A percentile compares a stretch with the other conserved stretches of the same genome.
Evolutionary conservation across 2,329 filamentous ascomycete species (phyloP).

Genomic region (Hysterium pulicare): DNA sequence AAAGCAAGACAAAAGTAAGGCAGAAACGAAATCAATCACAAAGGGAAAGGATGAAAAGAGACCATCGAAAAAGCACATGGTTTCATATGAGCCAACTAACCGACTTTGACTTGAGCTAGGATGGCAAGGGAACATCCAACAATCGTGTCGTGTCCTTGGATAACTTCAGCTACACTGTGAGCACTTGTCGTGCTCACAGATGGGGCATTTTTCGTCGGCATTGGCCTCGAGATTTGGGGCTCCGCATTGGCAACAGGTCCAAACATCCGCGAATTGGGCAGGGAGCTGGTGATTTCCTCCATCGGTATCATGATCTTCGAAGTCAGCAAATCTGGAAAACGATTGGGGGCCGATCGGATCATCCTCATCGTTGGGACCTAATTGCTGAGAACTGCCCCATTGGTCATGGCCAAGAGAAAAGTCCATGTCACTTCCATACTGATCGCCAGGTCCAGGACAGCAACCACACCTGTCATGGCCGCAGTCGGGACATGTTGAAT

Average conservation of each 20-base stretch:
- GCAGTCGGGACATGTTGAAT: neutral
- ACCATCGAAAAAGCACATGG: neutral
- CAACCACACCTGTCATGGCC: neutral
- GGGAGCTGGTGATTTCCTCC: too few species aligned
- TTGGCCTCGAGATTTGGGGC: neutral
- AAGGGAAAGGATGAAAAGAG: neutral
- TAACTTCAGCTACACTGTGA: neutral
- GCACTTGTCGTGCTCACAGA: constrained; percentile 1
- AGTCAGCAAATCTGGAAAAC: too few species aligned
- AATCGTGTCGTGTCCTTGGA: neutral
- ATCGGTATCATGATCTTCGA: too few species aligned
- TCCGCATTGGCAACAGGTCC: too few species aligned
- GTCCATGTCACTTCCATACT: too few species aligned
- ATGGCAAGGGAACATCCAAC: too few species aligned
- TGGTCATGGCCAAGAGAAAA: too few species aligned
- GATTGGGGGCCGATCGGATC: too few species aligned
- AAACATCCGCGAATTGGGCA: too few species aligned
- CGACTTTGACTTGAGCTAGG: neutral
- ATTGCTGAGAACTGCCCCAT: too few species aligned
- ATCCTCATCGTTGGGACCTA: too few species aligned
- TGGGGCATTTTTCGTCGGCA: neutral
- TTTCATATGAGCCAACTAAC: neutral
- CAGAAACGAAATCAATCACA: neutral
- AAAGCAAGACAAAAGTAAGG: neutral
- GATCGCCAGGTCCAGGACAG: neutral